These are phyloP conservation scores for Trichoderma erinaceum DNA, from an alignment of 495 filamentous ascomycete genomes.

Conservation along the genomic window DNA sequence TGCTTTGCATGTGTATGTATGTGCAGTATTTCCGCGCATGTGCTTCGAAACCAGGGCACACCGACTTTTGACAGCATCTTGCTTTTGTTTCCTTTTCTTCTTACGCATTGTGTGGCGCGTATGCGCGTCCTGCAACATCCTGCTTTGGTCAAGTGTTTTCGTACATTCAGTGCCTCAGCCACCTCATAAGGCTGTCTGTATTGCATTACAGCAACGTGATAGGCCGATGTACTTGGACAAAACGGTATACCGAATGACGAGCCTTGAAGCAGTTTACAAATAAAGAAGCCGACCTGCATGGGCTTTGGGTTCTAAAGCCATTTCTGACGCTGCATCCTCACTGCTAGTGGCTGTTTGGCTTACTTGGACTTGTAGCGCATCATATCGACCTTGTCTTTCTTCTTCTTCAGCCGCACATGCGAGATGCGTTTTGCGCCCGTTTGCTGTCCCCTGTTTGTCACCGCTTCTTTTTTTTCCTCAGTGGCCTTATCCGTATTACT, in stretches of 20 bases:
- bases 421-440: constrained; percentile 7
- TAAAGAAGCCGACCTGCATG: not conserved
- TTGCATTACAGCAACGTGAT: too few relatives aligned
- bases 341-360: not conserved
- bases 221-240: too few relatives aligned
- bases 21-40: too few relatives aligned
- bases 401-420: not conserved
- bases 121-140: too few relatives aligned
- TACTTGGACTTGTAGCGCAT: not conserved
- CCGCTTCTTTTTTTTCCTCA: not conserved
- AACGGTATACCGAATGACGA: too few relatives aligned
- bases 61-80: not conserved
- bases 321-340: not conserved
- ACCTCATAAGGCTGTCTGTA: too few relatives aligned
- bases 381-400: not conserved
- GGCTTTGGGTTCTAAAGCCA: not conserved
- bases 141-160: too few relatives aligned
- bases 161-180: too few relatives aligned
- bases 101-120: not conserved
- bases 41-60: not conserved
- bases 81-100: not conserved
- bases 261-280: too few relatives aligned
- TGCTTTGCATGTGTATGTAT: too few relatives aligned
- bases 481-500: too few relatives aligned
- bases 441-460: not conserved